Conservation (phyloP, 345 rosid genomes). For the Passiflora organensis region DNA sequence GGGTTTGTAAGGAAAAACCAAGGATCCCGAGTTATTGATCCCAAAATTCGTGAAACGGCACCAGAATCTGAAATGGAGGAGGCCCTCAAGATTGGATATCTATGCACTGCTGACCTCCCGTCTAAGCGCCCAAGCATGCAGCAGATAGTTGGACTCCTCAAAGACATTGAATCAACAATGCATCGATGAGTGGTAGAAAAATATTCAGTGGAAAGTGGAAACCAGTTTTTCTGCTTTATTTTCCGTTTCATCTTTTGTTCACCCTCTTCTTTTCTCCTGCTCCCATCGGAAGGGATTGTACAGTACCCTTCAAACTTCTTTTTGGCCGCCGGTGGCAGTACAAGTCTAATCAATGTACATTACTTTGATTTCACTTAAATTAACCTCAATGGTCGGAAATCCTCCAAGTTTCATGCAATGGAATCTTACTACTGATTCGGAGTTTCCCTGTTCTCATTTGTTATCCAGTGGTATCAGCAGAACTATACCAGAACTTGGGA, state of each 20-base stretch:
- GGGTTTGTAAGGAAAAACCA: slow-evolving; percentile 61
- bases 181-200: slow-evolving; percentile 30
- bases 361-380: slow-evolving; percentile 16
- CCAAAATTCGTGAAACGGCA: slow-evolving; percentile 61
- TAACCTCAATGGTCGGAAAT: background rate
- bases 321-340: slow-evolving; percentile 19
- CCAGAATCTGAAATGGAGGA: slow-evolving; percentile 66
- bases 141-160: slow-evolving; percentile 91
- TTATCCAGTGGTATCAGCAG: background rate
- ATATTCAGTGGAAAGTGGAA: slow-evolving; percentile 10
- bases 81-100: slow-evolving; percentile 84
- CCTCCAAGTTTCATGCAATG: background rate
- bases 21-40: slow-evolving; percentile 61
- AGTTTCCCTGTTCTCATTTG: background rate
- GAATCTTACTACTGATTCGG: too few species aligned
- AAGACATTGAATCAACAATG: slow-evolving; percentile 67
- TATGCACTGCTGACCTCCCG: slow-evolving; percentile 85
- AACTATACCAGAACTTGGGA: too few species aligned
- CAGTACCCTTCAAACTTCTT: slow-evolving; percentile 16
- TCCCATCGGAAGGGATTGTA: slow-evolving; percentile 27
- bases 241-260: background rate
- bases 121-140: slow-evolving; percentile 92
- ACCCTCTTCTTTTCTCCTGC: slow-evolving; percentile 8
- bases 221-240: background rate
- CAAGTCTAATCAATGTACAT: slow-evolving; percentile 19